Base-by-base conservation (phyloP, 345 rosid genomes). In the Populus davidiana region DNA sequence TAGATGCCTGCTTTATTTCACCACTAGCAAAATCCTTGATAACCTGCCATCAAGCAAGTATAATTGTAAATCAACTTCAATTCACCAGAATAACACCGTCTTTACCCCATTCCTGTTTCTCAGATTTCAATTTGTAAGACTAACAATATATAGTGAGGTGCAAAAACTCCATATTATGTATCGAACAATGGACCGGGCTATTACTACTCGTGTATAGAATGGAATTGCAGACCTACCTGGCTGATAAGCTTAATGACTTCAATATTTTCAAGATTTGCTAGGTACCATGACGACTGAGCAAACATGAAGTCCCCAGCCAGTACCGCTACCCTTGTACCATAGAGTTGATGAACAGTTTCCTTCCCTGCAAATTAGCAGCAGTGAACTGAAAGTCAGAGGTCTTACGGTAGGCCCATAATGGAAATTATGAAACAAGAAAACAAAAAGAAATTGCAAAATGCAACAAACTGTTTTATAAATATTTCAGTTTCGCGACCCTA, bases 11-110 rank as follows among this genome's bases (percentile, higher is more conserved):
- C 89, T 91, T 93, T 81, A 96, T 96, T 90, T 96, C 99, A 72
- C 98, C 98, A 54, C 98, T 96, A 0, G 99, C 99, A 72, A 96
- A 96, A 83, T 96, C 99, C 86, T 96, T 93, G 76, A 96, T 96
- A 61, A 96, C 98, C 96, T 96, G 90, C 72, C 78, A 68, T 27
- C n/a, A 5, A 49, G 38, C 11, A 31, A 63, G 54, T 44, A 73
- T 44, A 21, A 14, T n/a, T 43, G 56, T 47, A 49, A 66, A 56
- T 41, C 17, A 66, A 72, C 56, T 63, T 69, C 6, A 14, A 9
- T 63, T 12, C 18, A 9, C 50, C 33, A 62, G 25, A 69, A 52
- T 14, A 64, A 50, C 29, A 38, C 5, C 1, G 17, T 2, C 14
- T 29, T 33, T 21, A 44, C 47, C 36, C 67, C 39, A 2, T 21